phyloP scores from a whole-genome alignment of 1,139 yeast genomes.

The Lodderomyces theae region DNA sequence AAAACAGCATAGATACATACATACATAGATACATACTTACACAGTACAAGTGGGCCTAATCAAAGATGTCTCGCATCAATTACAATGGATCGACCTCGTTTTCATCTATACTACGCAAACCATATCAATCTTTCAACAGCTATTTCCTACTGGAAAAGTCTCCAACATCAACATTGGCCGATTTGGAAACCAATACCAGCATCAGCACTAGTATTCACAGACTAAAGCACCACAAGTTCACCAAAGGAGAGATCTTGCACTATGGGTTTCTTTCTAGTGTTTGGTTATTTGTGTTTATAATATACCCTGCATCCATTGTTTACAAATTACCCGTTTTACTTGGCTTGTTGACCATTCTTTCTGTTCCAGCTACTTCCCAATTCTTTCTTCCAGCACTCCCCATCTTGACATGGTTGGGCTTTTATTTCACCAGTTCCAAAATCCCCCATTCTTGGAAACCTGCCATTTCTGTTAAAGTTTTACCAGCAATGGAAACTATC shows the following conservation, averaged over 20 bases:
- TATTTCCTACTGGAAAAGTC: conserved; percentile 61
- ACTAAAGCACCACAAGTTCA: conserved; percentile 50
- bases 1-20: background rate
- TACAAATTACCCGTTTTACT: conserved; percentile 42
- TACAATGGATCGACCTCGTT: background rate
- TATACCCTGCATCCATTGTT: conserved; percentile 51
- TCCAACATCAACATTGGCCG: conserved; percentile 51
- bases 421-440: conserved; percentile 76
- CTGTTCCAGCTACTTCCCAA: conserved; percentile 77
- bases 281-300: conserved; percentile 49
- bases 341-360: conserved; percentile 40
- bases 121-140: conserved; percentile 46
- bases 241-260: conserved; percentile 47
- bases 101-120: conserved; percentile 20
- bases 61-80: background rate
- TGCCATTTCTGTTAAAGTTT: conserved; percentile 81
- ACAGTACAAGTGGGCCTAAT: no score
- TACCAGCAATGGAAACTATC: conserved; percentile 93
- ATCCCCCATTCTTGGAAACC: conserved; percentile 82
- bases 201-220: conserved; percentile 47
- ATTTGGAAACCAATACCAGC: conserved; percentile 59
- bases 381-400: conserved; percentile 87
- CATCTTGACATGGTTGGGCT: conserved; percentile 80
- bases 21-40: background rate
- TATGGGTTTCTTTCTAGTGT: conserved; percentile 49